Conservation (phyloP, 495 filamentous ascomycete species). For the Penicillium pulvis region DNA sequence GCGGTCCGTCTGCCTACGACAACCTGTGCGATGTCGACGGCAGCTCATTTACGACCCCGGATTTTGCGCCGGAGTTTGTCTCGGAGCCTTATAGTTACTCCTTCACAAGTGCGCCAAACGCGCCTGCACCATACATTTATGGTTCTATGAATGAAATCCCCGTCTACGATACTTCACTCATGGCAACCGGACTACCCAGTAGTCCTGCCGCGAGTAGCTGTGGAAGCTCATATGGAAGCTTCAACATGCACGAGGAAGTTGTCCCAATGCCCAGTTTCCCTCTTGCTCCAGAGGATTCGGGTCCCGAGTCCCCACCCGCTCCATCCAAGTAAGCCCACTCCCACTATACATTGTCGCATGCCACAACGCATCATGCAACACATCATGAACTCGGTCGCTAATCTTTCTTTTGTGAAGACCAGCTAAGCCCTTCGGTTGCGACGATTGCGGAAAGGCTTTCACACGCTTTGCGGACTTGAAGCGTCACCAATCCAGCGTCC, state of each 20-base stretch:
- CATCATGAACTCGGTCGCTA: not conserved
- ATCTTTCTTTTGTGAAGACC: constrained; percentile 22
- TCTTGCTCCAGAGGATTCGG: constrained; percentile 18
- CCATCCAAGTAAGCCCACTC: constrained; percentile 26
- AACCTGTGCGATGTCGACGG: constrained; percentile 24
- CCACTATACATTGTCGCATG: not conserved
- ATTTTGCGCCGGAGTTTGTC: constrained; percentile 20
- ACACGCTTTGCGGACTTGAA: constrained; percentile 56
- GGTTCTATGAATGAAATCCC: constrained; percentile 13
- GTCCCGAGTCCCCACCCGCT: constrained; percentile 24
- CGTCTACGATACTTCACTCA: constrained; percentile 16
- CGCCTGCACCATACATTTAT: constrained; percentile 29
- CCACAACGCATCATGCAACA: not conserved
- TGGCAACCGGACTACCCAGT: constrained; percentile 25
- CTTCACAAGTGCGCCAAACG: constrained; percentile 30
- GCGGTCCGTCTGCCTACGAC: constrained; percentile 27
- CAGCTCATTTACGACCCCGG: constrained; percentile 17
- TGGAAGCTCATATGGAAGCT: constrained; percentile 21
- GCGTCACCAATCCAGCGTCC: constrained; percentile 55
- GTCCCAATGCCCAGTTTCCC: constrained; percentile 21
- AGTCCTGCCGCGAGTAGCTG: constrained; percentile 24
- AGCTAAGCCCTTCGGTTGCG: constrained; percentile 44
- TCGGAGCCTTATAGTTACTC: constrained; percentile 19
- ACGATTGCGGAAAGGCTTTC: constrained; percentile 50
- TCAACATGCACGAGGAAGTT: constrained; percentile 24